Conservation (phyloP, 495 filamentous ascomycete genomes). For the Jackrogersella multiformis region DNA sequence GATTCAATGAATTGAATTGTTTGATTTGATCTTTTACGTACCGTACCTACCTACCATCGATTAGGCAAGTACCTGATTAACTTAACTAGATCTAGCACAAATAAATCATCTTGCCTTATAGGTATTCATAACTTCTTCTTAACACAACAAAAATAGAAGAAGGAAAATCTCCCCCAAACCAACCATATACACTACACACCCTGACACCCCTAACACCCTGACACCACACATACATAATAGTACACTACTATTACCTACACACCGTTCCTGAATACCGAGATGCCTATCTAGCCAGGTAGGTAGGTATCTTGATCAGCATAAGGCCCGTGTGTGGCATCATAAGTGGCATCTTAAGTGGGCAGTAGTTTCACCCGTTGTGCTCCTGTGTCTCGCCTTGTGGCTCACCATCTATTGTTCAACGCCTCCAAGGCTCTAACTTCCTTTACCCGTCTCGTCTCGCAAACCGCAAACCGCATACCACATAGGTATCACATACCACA, state of each 20-base stretch:
- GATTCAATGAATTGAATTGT: slow-evolving; percentile 9
- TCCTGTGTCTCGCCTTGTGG: slow-evolving; percentile 31
- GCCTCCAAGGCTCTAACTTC: slow-evolving; percentile 4
- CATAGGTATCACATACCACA: slow-evolving; percentile 10
- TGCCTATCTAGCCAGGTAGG: too few relatives aligned
- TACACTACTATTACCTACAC: background rate
- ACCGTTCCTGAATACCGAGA: background rate
- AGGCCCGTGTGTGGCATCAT: slow-evolving; percentile 15
- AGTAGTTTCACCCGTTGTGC: slow-evolving; percentile 27
- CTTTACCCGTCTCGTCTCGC: slow-evolving; percentile 1
- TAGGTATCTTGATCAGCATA: slow-evolving; percentile 10
- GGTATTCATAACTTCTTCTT: too few relatives aligned
- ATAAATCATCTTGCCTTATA: too few relatives aligned
- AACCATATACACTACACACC: too few relatives aligned
- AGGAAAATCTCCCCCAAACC: too few relatives aligned
- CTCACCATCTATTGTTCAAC: slow-evolving; percentile 23
- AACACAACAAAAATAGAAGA: background rate
- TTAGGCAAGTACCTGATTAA: too few relatives aligned
- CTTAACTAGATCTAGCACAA: too few relatives aligned
- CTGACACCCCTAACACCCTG: too few relatives aligned
- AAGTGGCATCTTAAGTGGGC: too few relatives aligned
- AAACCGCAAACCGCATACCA: slow-evolving; percentile 7
- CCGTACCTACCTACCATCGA: too few relatives aligned
- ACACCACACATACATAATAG: too few relatives aligned
- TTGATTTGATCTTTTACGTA: background rate